Evolutionary conservation across 2,329 filamentous ascomycete species (phyloP).

Genomic region (Fusarium humuli): DNA sequence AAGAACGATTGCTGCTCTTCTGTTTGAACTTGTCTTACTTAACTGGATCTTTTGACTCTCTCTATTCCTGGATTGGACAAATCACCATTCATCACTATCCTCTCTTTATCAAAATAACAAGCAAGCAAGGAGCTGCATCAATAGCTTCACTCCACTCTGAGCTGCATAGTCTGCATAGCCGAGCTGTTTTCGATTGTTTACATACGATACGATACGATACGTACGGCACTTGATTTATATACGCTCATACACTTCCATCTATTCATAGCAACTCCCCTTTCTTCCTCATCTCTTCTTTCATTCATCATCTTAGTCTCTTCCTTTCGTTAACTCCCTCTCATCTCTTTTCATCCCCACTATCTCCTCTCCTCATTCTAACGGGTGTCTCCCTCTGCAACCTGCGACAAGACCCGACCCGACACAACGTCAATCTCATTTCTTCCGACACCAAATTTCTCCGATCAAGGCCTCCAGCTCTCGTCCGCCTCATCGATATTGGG

Average conservation of each 20-base stretch:
- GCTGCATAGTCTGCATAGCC: conserved; percentile 28
- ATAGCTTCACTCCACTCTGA: conserved; percentile 32
- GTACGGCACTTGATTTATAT: not conserved
- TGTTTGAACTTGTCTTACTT: not conserved
- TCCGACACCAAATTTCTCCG: conserved; percentile 25
- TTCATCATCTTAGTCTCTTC: conserved; percentile 1
- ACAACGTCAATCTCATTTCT: conserved; percentile 25
- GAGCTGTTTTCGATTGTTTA: conserved; percentile 17
- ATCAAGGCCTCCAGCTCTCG: conserved; percentile 3
- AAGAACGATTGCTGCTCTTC: conserved; percentile 17
- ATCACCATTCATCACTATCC: not conserved
- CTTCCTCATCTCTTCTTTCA: conserved; percentile 7
- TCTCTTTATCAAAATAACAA: conserved; percentile 16
- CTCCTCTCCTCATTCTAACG: conserved; percentile 18
- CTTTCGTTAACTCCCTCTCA: conserved; percentile 12
- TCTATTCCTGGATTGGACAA: not conserved
- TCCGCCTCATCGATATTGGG: conserved; percentile 5
- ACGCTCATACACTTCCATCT: conserved; percentile 17
- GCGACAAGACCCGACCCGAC: conserved; percentile 26
- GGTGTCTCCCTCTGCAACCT: conserved; percentile 4
- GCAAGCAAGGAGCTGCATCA: conserved; percentile 21
- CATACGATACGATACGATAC: not conserved
- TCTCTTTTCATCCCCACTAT: conserved; percentile 29
- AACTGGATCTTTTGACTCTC: not conserved
- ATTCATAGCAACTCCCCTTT: conserved; percentile 8